Conservation (phyloP, 2,329 filamentous ascomycete species). For the Colletotrichum lupini region DNA sequence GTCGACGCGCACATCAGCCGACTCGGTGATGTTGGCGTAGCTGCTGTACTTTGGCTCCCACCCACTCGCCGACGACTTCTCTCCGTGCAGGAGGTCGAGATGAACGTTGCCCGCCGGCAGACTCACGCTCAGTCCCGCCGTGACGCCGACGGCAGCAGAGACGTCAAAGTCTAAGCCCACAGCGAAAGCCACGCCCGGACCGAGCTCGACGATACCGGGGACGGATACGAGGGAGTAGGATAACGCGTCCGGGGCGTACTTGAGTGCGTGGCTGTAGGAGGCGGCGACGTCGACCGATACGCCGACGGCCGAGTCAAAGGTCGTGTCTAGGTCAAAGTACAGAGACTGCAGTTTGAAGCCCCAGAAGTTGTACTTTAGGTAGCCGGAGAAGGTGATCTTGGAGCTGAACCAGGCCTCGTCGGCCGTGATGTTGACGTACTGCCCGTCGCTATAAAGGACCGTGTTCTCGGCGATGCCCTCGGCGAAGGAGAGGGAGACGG, state of each 20-base stretch:
- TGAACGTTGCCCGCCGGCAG: constrained; percentile 50
- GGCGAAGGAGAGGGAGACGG: constrained; percentile 37
- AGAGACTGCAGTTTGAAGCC: constrained; percentile 47
- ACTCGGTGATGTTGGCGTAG: constrained; percentile 46
- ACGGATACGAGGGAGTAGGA: constrained; percentile 51
- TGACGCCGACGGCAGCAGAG: constrained; percentile 46
- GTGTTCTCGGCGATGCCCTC: constrained; percentile 40
- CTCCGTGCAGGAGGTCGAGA: constrained; percentile 48
- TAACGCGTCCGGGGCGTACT: constrained; percentile 49
- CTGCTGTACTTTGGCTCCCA: constrained; percentile 51
- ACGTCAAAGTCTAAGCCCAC: constrained; percentile 50
- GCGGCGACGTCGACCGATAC: constrained; percentile 48
- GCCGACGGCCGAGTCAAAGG: constrained; percentile 48
- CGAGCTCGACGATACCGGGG: constrained; percentile 52
- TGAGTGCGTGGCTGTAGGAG: constrained; percentile 46
- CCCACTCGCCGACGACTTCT: constrained; percentile 43
- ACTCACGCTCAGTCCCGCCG: constrained; percentile 44
- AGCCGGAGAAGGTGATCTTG: constrained; percentile 53
- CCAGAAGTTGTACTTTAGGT: constrained; percentile 53
- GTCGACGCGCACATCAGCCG: constrained; percentile 45
- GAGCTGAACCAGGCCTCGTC: constrained; percentile 48
- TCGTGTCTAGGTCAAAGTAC: constrained; percentile 55
- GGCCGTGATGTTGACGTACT: constrained; percentile 48
- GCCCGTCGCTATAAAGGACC: constrained; percentile 42
- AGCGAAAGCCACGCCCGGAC: constrained; percentile 49